phyloP scores from a whole-genome alignment of 2,329 filamentous ascomycete species.

The Fonsecaea erecta region DNA sequence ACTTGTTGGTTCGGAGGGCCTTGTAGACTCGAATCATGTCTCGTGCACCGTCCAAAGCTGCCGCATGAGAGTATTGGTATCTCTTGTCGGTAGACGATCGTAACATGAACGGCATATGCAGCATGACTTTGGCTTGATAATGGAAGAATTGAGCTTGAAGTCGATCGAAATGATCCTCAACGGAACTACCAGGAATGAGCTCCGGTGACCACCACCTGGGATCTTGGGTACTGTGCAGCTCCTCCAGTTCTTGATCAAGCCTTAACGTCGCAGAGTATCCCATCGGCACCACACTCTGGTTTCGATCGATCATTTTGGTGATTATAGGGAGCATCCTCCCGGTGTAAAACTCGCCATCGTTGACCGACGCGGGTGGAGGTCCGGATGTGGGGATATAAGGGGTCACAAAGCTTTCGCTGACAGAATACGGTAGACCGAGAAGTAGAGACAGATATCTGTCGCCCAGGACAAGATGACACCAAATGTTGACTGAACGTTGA shows the following conservation, averaged over 20 bases:
- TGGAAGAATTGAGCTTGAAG: conserved; percentile 49
- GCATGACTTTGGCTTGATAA: conserved; percentile 46
- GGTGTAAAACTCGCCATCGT: conserved; percentile 41
- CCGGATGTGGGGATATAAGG: conserved; percentile 40
- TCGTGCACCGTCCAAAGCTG: conserved; percentile 50
- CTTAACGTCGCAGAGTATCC: conserved; percentile 47
- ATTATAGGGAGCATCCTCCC: conserved; percentile 43
- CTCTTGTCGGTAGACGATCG: conserved; percentile 44
- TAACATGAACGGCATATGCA: conserved; percentile 56
- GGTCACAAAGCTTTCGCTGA: conserved; percentile 42
- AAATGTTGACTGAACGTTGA: conserved; percentile 45
- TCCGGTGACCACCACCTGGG: conserved; percentile 41
- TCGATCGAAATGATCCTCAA: conserved; percentile 42
- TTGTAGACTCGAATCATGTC: conserved; percentile 48
- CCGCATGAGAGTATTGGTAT: conserved; percentile 47
- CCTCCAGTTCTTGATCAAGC: conserved; percentile 50
- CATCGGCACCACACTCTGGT: conserved; percentile 44
- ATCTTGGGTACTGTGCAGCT: conserved; percentile 41
- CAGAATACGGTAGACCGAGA: conserved; percentile 58
- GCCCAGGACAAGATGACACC: conserved; percentile 47
- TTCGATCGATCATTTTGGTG: conserved; percentile 50
- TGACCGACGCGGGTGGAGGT: conserved; percentile 7
- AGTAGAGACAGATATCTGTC: conserved; percentile 60
- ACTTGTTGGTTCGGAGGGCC: conserved; percentile 40
- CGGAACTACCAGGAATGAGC: conserved; percentile 32